Evolutionary conservation across 139 green algal genomes (phyloP).

Genomic region (Prasinococcaceae sp.): DNA sequence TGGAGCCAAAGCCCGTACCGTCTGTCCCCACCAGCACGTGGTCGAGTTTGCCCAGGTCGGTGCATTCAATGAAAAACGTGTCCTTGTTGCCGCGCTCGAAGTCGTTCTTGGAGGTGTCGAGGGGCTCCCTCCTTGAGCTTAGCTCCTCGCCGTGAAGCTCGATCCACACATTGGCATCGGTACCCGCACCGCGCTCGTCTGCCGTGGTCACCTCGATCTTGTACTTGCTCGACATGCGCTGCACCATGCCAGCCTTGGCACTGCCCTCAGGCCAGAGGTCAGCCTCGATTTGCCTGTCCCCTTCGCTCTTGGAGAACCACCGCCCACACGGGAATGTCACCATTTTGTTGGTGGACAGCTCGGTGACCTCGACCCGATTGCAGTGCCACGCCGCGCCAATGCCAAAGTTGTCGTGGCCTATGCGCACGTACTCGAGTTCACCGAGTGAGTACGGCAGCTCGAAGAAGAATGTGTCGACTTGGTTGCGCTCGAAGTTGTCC

Average conservation of each 20-base stretch:
- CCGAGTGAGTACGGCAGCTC: slow-evolving; percentile 27
- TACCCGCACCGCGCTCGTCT: slow-evolving; percentile 41
- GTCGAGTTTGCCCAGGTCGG: slow-evolving; percentile 24
- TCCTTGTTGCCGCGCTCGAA: slow-evolving; percentile 25
- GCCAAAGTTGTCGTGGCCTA: slow-evolving; percentile 10
- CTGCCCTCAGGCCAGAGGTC: not conserved
- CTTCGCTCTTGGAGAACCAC: slow-evolving; percentile 2
- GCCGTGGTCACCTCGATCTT: slow-evolving; percentile 24
- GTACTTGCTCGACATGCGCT: slow-evolving; percentile 4
- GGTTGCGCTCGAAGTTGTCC: slow-evolving; percentile 8
- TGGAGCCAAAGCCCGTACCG: slow-evolving; percentile 19
- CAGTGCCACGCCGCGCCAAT: slow-evolving; percentile 26
- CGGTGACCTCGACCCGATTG: slow-evolving; percentile 16
- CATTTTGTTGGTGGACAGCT: slow-evolving; percentile 14
- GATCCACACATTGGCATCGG: slow-evolving; percentile 34
- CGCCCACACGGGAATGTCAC: slow-evolving; percentile 3
- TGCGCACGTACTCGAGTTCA: not conserved
- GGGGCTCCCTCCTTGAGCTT: no score
- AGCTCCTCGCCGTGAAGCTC: slow-evolving; percentile 27
- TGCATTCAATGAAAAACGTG: not conserved
- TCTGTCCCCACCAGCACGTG: slow-evolving; percentile 46
- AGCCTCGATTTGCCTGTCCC: not conserved
- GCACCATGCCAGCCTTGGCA: not conserved
- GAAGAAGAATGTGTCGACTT: slow-evolving; percentile 32
- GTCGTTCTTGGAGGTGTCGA: slow-evolving; percentile 22